Evolutionary conservation across 108 stramenopile species (phyloP).

Genomic region (Cylindrotheca fusiformis): DNA sequence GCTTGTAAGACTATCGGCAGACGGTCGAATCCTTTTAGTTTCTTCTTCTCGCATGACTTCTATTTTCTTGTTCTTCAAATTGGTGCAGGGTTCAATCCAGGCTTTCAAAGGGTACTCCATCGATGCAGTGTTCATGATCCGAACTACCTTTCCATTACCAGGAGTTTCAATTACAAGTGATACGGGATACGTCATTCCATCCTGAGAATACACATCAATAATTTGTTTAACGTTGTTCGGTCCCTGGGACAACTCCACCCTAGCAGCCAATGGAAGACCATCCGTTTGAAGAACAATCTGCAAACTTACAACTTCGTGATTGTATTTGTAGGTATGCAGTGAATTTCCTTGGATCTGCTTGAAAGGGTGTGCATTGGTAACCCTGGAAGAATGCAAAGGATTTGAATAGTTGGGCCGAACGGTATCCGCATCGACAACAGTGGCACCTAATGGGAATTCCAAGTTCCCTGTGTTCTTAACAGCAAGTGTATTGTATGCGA

Average conservation of each 20-base stretch:
- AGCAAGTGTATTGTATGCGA: constrained; percentile 51
- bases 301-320: constrained; percentile 50
- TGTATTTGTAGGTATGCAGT: constrained; percentile 59
- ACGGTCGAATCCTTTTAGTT: background rate
- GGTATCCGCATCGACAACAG: constrained; percentile 31
- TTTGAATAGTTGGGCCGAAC: constrained; percentile 2
- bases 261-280: constrained; percentile 54
- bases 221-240: constrained; percentile 68
- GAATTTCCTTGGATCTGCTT: constrained; percentile 69
- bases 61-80: background rate
- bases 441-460: constrained; percentile 63
- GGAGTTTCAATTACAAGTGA: constrained; percentile 57
- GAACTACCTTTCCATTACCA: constrained; percentile 54
- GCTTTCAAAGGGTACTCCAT: constrained; percentile 64
- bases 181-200: constrained; percentile 58
- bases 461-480: constrained; percentile 57
- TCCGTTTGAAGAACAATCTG: constrained; percentile 57
- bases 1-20: too few species aligned
- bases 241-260: constrained; percentile 56
- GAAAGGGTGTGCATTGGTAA: constrained; percentile 18
- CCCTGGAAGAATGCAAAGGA: background rate
- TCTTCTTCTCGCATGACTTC: background rate
- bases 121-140: constrained; percentile 51
- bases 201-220: constrained; percentile 56
- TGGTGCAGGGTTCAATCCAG: constrained; percentile 6